Evolutionary conservation across 768 basidiomycete species (phyloP).

Genomic region (Rickenella mellea): DNA sequence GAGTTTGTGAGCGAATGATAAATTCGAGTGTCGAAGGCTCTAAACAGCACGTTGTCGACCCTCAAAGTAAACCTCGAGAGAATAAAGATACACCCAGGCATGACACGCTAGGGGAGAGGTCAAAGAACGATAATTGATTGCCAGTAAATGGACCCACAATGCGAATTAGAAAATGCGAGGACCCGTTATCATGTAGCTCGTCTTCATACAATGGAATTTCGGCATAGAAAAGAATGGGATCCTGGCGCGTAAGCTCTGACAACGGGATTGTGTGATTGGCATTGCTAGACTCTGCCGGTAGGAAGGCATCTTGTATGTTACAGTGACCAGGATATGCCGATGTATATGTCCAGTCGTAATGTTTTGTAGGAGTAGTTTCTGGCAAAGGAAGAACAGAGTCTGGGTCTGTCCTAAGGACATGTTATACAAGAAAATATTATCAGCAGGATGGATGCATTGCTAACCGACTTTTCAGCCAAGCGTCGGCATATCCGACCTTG

Average conservation of each 20-base stretch:
- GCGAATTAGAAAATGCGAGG: slow-evolving; percentile 73
- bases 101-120: slow-evolving; percentile 65
- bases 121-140: neutral
- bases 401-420: slow-evolving; percentile 48
- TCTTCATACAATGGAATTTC: slow-evolving; percentile 94
- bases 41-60: slow-evolving; percentile 91
- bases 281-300: slow-evolving; percentile 46
- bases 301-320: slow-evolving; percentile 7
- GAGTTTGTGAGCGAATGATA: slow-evolving; percentile 72
- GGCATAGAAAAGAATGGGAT: slow-evolving; percentile 97
- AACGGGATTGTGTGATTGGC: slow-evolving; percentile 66
- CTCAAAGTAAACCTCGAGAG: slow-evolving; percentile 86
- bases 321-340: slow-evolving; percentile 71
- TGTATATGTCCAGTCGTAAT: slow-evolving; percentile 98
- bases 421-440: slow-evolving; percentile 2
- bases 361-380: slow-evolving; percentile 65
- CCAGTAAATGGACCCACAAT: slow-evolving; percentile 50
- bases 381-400: slow-evolving; percentile 59
- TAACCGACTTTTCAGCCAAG: slow-evolving; percentile 87
- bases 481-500: slow-evolving; percentile 89
- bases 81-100: slow-evolving; percentile 92
- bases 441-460: slow-evolving; percentile 10
- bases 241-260: slow-evolving; percentile 74
- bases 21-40: slow-evolving; percentile 79
- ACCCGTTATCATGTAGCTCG: slow-evolving; percentile 94